A percentile compares a stretch with the other conserved stretches of the same genome.
Evolutionary conservation across 2,329 filamentous ascomycete genomes (phyloP).

Genomic region (Rutstroemia sp.): DNA sequence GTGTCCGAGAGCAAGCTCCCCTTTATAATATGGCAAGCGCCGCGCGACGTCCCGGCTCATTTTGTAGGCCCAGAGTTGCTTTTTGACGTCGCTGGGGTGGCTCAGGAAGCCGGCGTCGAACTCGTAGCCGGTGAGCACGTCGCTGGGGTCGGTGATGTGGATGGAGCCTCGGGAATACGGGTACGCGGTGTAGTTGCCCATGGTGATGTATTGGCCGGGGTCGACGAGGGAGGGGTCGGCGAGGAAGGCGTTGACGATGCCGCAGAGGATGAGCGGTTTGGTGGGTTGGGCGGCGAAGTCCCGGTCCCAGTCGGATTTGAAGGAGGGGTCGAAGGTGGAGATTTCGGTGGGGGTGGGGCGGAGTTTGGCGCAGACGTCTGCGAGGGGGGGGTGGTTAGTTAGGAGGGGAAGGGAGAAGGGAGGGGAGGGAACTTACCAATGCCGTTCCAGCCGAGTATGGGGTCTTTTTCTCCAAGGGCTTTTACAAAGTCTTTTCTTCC

Average conservation of each 20-base stretch:
- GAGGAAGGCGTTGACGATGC: conserved; percentile 39
- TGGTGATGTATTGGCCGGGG: conserved; percentile 43
- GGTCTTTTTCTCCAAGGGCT: conserved; percentile 39
- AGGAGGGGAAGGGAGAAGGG: neutral
- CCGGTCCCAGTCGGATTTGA: conserved; percentile 45
- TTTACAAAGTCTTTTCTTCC: conserved; percentile 39
- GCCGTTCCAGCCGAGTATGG: conserved; percentile 49
- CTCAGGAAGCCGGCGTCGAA: conserved; percentile 52
- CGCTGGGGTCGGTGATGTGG: conserved; percentile 44
- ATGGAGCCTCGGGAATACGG: conserved; percentile 54
- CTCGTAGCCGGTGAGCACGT: conserved; percentile 38
- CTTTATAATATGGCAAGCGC: conserved; percentile 43
- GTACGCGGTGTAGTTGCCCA: conserved; percentile 48
- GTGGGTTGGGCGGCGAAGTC: conserved; percentile 38
- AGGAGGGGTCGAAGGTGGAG: conserved; percentile 41
- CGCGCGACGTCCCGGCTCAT: conserved; percentile 53
- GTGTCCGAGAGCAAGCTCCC: conserved; percentile 37
- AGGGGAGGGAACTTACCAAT: conserved; percentile 27
- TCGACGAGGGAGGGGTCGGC: conserved; percentile 35
- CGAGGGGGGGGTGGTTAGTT: neutral
- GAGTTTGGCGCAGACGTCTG: conserved; percentile 48
- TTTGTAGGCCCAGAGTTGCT: conserved; percentile 57
- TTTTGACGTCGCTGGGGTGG: conserved; percentile 49
- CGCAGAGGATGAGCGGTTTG: conserved; percentile 42
- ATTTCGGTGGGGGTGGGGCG: conserved; percentile 49